These are phyloP conservation scores for Agapanthus africanus DNA, from an alignment of 106 monocot species.

Conservation along the genomic window DNA sequence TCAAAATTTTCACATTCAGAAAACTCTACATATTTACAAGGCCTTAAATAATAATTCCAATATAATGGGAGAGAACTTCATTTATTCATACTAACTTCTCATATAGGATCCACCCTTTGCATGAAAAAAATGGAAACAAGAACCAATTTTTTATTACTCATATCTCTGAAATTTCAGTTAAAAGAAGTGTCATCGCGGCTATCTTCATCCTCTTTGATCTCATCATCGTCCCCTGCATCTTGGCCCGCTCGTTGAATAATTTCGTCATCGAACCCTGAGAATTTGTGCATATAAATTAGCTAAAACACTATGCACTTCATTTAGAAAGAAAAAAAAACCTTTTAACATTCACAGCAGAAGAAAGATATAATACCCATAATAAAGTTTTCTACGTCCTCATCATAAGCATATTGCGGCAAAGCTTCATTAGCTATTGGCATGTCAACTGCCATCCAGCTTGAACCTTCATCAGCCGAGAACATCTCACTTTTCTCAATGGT, in stretches of 20 bases:
- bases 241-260: slow-evolving; percentile 33
- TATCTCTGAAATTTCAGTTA: slow-evolving; percentile 6
- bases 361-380: slow-evolving; percentile 35
- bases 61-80: background rate
- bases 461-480: slow-evolving; percentile 25
- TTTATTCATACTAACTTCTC: background rate
- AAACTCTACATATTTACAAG: background rate
- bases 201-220: slow-evolving; percentile 38
- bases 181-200: slow-evolving; percentile 22
- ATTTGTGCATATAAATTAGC: slow-evolving; percentile 15
- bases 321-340: background rate
- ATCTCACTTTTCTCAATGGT: slow-evolving; percentile 52
- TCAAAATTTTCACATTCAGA: background rate
- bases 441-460: slow-evolving; percentile 62
- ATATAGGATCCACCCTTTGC: background rate
- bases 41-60: background rate
- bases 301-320: slow-evolving; percentile 6
- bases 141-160: background rate
- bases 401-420: slow-evolving; percentile 24
- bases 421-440: slow-evolving; percentile 47
- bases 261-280: slow-evolving; percentile 58
- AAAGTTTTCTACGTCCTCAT: slow-evolving; percentile 58
- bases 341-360: slow-evolving; percentile 5
- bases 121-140: no score
- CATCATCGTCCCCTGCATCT: slow-evolving; percentile 39